Evolutionary conservation across 345 rosid genomes (phyloP), one percentile per base, ranked within the genome.

Genomic region (Populus euphratica): DNA sequence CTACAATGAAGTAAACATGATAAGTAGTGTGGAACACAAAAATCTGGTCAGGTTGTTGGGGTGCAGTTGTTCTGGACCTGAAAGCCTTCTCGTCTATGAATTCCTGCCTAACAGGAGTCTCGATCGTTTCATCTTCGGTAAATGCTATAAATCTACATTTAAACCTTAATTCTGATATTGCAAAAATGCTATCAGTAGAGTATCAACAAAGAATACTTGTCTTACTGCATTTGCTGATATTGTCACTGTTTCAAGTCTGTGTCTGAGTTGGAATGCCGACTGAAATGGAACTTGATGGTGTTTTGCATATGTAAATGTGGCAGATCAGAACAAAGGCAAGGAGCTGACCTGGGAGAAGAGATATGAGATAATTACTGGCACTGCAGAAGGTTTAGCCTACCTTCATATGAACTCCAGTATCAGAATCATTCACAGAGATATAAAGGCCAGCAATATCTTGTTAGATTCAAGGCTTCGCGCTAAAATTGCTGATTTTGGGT

Each of bases 41-140:
- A 95, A 95, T 79, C 91, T 95, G 52, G 99, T 96, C 44, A 85
- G 99, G 73, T 82, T 96, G 31, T 83, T 93, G 72, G 99, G 99
- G 69, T 93, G 98, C 83, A 90, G 94, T 82, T 92, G 97, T 73
- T 84, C 99, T 3, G 96, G 98, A 77, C 96, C 97, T 43, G 99
- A 96, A 85, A 96, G 96, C 77, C 97, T 96, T 47, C 97, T 93
- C 0, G 94, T 96, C 81, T 93, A 96, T 68, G 98, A 96, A 81
- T 93, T 81, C 78, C 89, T 93, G 49, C 86, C 87, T 10, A 92
- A 93, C 87, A 92, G 80, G 86, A 96, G 99, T 79, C 94, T 96
- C 18, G 99, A 93, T 66, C 87, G 86, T 25, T 92, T 86, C 87
- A 86, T 93, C 62, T 93, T 93, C 2, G 96, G 99, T 92, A 87